Evolutionary conservation across 805 yeast species (phyloP).

Genomic region (Suhomyces prunicola): DNA sequence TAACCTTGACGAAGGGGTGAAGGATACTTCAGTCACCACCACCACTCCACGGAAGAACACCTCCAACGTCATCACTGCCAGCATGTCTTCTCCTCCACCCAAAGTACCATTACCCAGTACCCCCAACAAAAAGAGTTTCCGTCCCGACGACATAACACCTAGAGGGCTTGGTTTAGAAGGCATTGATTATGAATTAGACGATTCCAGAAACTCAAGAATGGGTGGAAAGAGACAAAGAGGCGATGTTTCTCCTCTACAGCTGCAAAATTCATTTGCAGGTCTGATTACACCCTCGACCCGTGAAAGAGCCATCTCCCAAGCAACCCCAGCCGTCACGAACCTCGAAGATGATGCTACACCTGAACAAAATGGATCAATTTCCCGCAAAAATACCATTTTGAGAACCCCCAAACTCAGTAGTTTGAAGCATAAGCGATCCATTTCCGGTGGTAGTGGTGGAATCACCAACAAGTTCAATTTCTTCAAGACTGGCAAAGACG

Average conservation of each 20-base stretch:
- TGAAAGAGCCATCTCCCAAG: conserved; percentile 3
- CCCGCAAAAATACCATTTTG: conserved; percentile 28
- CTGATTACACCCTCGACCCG: conserved; percentile 4
- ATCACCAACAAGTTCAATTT: conserved; percentile 29
- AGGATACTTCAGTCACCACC: conserved; percentile 12
- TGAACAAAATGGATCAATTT: conserved; percentile 7
- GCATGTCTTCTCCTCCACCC: conserved; percentile 39
- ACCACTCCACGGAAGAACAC: conserved; percentile 15
- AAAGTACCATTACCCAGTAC: conserved; percentile 29
- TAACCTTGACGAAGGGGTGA: conserved; percentile 3
- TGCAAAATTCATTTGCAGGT: background rate
- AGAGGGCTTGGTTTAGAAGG: conserved; percentile 41
- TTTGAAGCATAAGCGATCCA: conserved; percentile 40
- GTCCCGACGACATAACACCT: conserved; percentile 18
- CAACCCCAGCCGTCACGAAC: conserved; percentile 35
- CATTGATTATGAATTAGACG: conserved; percentile 19
- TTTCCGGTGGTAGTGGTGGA: conserved; percentile 33
- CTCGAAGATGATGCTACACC: conserved; percentile 22
- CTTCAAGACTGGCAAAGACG: conserved; percentile 27
- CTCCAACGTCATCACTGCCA: background rate
- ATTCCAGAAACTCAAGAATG: background rate
- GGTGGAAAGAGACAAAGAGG: conserved; percentile 1
- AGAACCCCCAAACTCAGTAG: conserved; percentile 29
- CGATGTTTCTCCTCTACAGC: conserved; percentile 2
- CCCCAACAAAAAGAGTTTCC: conserved; percentile 16